Evolutionary conservation across 805 yeast species (phyloP).

Genomic region (Nakazawaea pomicola): DNA sequence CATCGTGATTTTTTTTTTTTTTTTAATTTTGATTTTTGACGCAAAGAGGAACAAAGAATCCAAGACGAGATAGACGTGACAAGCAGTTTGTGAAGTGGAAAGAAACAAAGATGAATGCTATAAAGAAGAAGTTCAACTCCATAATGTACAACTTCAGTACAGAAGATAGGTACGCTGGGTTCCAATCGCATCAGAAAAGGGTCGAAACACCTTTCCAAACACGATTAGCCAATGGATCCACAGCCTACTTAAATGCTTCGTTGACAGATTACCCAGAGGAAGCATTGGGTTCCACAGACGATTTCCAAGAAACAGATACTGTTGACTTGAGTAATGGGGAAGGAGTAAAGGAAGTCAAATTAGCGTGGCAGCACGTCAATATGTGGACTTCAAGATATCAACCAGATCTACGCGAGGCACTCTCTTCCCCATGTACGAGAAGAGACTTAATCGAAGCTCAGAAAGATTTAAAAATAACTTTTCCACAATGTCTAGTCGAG

Average conservation of each 20-base stretch:
- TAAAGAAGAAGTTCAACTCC: slow-evolving; percentile 11
- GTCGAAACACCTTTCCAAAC: slow-evolving; percentile 26
- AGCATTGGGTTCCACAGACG: slow-evolving; percentile 25
- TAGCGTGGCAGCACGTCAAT: slow-evolving; percentile 82
- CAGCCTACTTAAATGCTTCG: slow-evolving; percentile 12
- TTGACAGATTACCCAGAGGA: slow-evolving; percentile 22
- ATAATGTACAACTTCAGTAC: slow-evolving; percentile 60
- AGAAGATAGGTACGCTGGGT: slow-evolving; percentile 63
- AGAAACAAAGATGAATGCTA: slow-evolving; percentile 39
- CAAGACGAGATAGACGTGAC: neutral
- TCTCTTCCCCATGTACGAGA: slow-evolving; percentile 67
- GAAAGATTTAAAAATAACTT: slow-evolving; percentile 59
- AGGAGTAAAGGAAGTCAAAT: slow-evolving; percentile 69
- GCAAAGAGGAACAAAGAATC: no score
- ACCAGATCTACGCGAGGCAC: slow-evolving; percentile 67
- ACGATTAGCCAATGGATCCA: slow-evolving; percentile 30
- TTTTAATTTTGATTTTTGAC: no score
- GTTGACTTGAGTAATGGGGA: slow-evolving; percentile 23
- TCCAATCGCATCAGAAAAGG: slow-evolving; percentile 6
- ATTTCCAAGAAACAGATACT: slow-evolving; percentile 26
- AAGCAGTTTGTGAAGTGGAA: neutral
- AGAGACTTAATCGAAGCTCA: slow-evolving; percentile 75
- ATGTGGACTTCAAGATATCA: slow-evolving; percentile 63
- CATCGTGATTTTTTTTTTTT: no score
- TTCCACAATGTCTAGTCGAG: slow-evolving; percentile 75